phyloP scores from a whole-genome alignment of 768 basidiomycete genomes.

The Collybiopsis confluens region DNA sequence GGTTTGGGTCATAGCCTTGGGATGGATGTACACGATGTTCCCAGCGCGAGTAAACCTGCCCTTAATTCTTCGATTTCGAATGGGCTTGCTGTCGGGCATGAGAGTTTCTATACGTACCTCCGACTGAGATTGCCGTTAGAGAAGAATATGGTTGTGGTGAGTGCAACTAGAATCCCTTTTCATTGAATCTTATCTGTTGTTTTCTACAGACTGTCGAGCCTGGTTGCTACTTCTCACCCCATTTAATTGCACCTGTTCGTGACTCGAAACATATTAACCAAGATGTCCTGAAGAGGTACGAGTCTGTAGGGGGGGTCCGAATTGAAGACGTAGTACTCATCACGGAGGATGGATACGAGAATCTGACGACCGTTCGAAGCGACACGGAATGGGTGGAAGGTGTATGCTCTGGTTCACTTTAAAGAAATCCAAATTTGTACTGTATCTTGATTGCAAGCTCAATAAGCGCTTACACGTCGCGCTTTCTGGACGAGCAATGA shows the following conservation, averaged over 20 bases:
- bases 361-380: conserved; percentile 81
- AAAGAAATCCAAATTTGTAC: neutral
- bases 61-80: conserved; percentile 47
- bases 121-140: conserved; percentile 72
- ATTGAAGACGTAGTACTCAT: conserved; percentile 93
- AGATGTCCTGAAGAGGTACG: conserved; percentile 48
- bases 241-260: conserved; percentile 63
- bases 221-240: conserved; percentile 81
- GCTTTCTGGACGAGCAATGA: no score
- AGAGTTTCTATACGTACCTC: conserved; percentile 75
- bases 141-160: conserved; percentile 80
- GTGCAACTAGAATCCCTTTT: no score
- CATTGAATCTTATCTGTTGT: neutral
- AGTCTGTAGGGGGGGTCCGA: conserved; percentile 83
- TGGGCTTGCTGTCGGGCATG: conserved; percentile 36
- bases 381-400: conserved; percentile 80
- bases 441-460: no score
- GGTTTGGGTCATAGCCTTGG: conserved; percentile 90
- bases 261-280: conserved; percentile 66
- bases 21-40: conserved; percentile 92
- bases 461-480: no score
- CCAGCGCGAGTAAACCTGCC: conserved; percentile 72
- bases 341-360: conserved; percentile 69
- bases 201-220: conserved; percentile 78
- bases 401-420: conserved; percentile 66